These are phyloP conservation scores for Nothophoma quercina DNA, from an alignment of 2,329 filamentous ascomycete genomes.

Conservation along the genomic window DNA sequence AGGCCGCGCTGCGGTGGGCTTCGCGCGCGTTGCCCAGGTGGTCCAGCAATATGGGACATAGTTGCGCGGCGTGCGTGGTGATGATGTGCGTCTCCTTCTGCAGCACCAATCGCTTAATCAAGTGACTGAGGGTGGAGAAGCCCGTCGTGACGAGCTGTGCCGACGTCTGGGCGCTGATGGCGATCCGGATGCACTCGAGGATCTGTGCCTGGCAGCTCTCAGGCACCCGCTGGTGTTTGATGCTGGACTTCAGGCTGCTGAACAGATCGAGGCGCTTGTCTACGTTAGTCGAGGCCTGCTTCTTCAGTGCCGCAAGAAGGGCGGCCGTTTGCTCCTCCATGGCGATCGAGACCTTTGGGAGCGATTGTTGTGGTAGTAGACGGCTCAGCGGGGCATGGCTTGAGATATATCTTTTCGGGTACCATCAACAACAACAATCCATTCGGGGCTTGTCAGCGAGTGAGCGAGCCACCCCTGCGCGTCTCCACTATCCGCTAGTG, in stretches of 20 bases:
- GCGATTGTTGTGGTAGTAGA: background rate
- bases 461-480: slow-evolving; percentile 1
- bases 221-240: slow-evolving; percentile 91
- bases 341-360: slow-evolving; percentile 12
- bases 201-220: slow-evolving; percentile 74
- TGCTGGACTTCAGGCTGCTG: slow-evolving; percentile 80
- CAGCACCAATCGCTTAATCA: slow-evolving; percentile 83
- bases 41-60: slow-evolving; percentile 79
- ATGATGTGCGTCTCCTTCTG: slow-evolving; percentile 79
- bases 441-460: background rate
- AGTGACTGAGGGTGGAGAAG: slow-evolving; percentile 86
- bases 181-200: slow-evolving; percentile 81
- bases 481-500: background rate
- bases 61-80: slow-evolving; percentile 72
- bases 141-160: slow-evolving; percentile 77
- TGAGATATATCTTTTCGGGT: slow-evolving; percentile 5
- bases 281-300: slow-evolving; percentile 70
- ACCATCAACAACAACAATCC: slow-evolving; percentile 3
- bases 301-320: slow-evolving; percentile 62
- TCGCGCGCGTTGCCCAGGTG: slow-evolving; percentile 89
- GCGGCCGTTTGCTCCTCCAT: slow-evolving; percentile 67
- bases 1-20: slow-evolving; percentile 77
- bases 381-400: slow-evolving; percentile 13
- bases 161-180: slow-evolving; percentile 78
- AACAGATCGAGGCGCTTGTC: slow-evolving; percentile 76